phyloP scores from a whole-genome alignment of 805 yeast species.

The Lipomyces yamanashiensis region DNA sequence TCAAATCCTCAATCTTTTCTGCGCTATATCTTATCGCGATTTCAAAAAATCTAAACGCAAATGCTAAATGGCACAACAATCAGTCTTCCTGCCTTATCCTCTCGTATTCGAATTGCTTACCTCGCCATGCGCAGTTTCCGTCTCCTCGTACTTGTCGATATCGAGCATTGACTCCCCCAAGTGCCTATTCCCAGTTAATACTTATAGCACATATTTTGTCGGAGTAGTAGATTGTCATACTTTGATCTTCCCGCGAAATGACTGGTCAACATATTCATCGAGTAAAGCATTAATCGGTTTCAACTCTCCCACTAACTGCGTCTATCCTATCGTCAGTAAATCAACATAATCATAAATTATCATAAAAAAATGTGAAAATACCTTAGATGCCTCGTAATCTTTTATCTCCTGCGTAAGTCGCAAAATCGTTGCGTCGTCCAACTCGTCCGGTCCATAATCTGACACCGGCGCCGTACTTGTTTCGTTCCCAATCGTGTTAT shows the following conservation, averaged over 20 bases:
- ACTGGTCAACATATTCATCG: slow-evolving; percentile 31
- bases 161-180: slow-evolving; percentile 22
- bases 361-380: background rate
- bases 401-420: slow-evolving; percentile 36
- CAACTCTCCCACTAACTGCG: slow-evolving; percentile 32
- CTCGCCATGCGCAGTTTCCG: slow-evolving; percentile 40
- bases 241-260: slow-evolving; percentile 31
- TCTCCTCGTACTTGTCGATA: slow-evolving; percentile 38
- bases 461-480: background rate
- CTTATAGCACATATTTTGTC: background rate
- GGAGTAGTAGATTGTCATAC: slow-evolving; percentile 7
- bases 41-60: slow-evolving; percentile 35
- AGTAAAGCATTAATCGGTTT: slow-evolving; percentile 23
- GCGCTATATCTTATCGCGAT: slow-evolving; percentile 1
- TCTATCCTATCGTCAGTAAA: slow-evolving; percentile 5
- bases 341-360: background rate
- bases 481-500: background rate
- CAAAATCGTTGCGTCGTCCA: slow-evolving; percentile 36
- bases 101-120: slow-evolving; percentile 3
- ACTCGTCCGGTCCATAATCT: slow-evolving; percentile 29
- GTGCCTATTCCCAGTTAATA: slow-evolving; percentile 13
- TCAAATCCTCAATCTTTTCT: slow-evolving; percentile 15
- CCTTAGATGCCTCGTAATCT: slow-evolving; percentile 36
- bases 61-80: slow-evolving; percentile 21
- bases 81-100: background rate